Percentiles rank a stretch among this genome's conserved stretches.
These are phyloP conservation scores for Hypoxylon crocopeplum DNA, from an alignment of 495 filamentous ascomycete species.

Conservation along the genomic window DNA sequence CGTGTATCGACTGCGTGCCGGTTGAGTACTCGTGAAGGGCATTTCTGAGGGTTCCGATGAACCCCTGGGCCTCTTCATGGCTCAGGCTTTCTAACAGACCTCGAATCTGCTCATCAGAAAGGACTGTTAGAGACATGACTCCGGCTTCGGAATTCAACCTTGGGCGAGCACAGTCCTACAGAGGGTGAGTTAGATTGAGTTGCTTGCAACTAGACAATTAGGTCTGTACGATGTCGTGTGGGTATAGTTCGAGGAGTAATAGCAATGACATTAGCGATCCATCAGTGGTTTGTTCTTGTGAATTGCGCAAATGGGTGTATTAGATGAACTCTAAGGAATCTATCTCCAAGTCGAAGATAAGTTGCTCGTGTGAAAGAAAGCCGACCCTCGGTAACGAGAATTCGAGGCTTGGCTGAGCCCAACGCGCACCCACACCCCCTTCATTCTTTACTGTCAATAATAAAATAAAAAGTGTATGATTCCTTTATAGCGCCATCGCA, in stretches of 20 bases:
- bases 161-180: background rate
- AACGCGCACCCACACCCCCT: slow-evolving; percentile 8
- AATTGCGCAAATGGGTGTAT: background rate
- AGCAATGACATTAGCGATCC: background rate
- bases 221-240: background rate
- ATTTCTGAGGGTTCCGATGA: slow-evolving; percentile 71
- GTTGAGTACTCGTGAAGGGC: slow-evolving; percentile 86
- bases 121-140: slow-evolving; percentile 77
- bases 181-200: background rate
- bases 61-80: slow-evolving; percentile 67
- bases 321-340: slow-evolving; percentile 8
- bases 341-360: slow-evolving; percentile 7
- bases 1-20: slow-evolving; percentile 58
- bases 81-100: slow-evolving; percentile 74
- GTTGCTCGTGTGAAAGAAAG: slow-evolving; percentile 5
- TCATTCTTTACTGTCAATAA: background rate
- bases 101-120: slow-evolving; percentile 74
- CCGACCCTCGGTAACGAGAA: slow-evolving; percentile 6
- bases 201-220: slow-evolving; percentile 8
- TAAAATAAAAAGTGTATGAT: background rate
- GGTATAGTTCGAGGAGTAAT: slow-evolving; percentile 1
- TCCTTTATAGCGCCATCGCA: slow-evolving; percentile 18
- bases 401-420: slow-evolving; percentile 24
- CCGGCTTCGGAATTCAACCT: slow-evolving; percentile 12
- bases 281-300: background rate